Conservation (phyloP, 306 rosid genomes). For the Prunus padus region DNA sequence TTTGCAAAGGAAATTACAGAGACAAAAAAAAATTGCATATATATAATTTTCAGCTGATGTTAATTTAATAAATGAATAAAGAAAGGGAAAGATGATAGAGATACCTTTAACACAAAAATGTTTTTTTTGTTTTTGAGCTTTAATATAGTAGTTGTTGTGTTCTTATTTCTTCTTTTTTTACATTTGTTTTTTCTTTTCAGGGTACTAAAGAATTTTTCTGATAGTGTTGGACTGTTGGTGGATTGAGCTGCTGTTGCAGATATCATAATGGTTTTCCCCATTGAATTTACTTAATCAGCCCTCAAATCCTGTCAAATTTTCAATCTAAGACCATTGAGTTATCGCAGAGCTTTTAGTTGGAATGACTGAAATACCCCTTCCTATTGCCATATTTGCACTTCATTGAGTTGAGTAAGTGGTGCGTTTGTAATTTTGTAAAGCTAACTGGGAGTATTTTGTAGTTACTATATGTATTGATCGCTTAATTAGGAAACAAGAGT, state of each 20-base stretch:
- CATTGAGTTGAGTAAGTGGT: too few species aligned
- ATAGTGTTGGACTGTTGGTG: slow-evolving; percentile 31
- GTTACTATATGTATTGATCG: neutral
- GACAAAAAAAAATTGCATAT: neutral
- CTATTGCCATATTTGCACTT: neutral
- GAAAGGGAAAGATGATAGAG: slow-evolving; percentile 33
- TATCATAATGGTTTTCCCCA: slow-evolving; percentile 28
- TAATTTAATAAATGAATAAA: slow-evolving; percentile 27
- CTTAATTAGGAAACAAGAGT: neutral
- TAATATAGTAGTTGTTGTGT: neutral
- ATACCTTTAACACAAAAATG: slow-evolving; percentile 32
- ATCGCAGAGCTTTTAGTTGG: neutral
- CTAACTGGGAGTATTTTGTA: neutral
- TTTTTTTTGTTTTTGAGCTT: slow-evolving; percentile 15
- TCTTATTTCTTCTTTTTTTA: neutral
- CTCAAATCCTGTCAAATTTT: slow-evolving; percentile 26
- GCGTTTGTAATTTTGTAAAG: neutral
- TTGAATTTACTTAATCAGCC: slow-evolving; percentile 34
- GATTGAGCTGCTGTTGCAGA: slow-evolving; percentile 43
- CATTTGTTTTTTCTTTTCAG: neutral
- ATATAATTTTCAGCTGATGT: slow-evolving; percentile 17
- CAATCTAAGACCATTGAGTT: neutral
- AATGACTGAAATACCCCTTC: slow-evolving; percentile 7
- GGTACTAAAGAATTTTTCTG: slow-evolving; percentile 12
- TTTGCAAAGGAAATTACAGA: slow-evolving; percentile 27